Evolutionary conservation across 805 yeast species (phyloP).

Genomic region (Hanseniaspora thailandica): DNA sequence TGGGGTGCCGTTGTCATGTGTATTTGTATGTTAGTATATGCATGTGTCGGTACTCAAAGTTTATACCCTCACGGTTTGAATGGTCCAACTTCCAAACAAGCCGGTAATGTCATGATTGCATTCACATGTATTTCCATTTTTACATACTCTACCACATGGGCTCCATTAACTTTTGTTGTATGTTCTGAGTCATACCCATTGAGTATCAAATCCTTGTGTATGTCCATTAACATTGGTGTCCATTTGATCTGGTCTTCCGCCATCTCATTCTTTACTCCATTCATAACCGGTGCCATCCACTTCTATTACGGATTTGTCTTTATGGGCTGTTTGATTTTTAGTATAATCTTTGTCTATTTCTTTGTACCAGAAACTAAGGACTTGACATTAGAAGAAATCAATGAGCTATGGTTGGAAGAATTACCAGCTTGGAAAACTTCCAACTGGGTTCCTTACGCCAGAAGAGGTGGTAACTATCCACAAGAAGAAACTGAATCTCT

Average conservation of each 20-base stretch:
- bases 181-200: conserved; percentile 61
- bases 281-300: conserved; percentile 49
- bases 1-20: conserved; percentile 41
- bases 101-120: conserved; percentile 61
- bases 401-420: conserved; percentile 40
- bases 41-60: conserved; percentile 48
- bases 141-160: conserved; percentile 68
- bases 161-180: conserved; percentile 54
- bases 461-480: conserved; percentile 11
- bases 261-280: conserved; percentile 60
- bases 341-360: conserved; percentile 54
- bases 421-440: conserved; percentile 36
- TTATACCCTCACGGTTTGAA: conserved; percentile 34
- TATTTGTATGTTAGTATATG: conserved; percentile 37
- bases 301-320: conserved; percentile 57
- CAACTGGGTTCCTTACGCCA: conserved; percentile 37
- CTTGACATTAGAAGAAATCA: conserved; percentile 67
- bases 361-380: conserved; percentile 68
- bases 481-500: not conserved
- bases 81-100: conserved; percentile 32
- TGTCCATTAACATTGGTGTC: conserved; percentile 48
- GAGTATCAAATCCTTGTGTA: conserved; percentile 49
- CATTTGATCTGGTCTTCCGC: conserved; percentile 60
- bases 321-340: conserved; percentile 43
- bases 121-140: conserved; percentile 58